Conservation (phyloP, 306 rosid species). For the Crataegus laevigata region DNA sequence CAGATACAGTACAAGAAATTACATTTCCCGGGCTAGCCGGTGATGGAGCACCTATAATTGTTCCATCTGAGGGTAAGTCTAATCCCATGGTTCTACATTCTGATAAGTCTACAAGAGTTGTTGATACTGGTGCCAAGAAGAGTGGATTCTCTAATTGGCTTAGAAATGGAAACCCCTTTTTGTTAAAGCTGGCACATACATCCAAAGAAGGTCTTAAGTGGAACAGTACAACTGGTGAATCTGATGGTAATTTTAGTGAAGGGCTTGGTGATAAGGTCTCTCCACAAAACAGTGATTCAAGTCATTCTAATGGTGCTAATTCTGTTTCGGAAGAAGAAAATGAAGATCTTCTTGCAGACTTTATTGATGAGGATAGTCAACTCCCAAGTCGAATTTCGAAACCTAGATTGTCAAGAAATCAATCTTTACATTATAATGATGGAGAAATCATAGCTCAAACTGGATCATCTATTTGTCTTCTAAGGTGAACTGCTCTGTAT, state of each 20-base stretch:
- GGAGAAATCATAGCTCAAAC: slow-evolving; percentile 74
- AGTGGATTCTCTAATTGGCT: slow-evolving; percentile 78
- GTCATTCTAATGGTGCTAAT: slow-evolving; percentile 48
- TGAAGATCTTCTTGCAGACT: slow-evolving; percentile 99
- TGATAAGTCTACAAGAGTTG: slow-evolving; percentile 37
- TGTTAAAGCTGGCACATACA: slow-evolving; percentile 37
- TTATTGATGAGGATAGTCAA: slow-evolving; percentile 98
- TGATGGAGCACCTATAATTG: slow-evolving; percentile 89
- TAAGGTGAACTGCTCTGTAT: slow-evolving; percentile 52
- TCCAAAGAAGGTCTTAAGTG: slow-evolving; percentile 48
- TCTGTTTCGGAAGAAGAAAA: slow-evolving; percentile 75
- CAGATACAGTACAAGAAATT: slow-evolving; percentile 66
- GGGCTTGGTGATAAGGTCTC: slow-evolving; percentile 45
- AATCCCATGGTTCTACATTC: slow-evolving; percentile 36
- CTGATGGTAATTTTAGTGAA: slow-evolving; percentile 46
- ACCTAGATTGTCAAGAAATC: slow-evolving; percentile 38
- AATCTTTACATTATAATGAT: slow-evolving; percentile 36
- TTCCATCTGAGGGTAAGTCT: slow-evolving; percentile 45
- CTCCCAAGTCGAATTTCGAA: slow-evolving; percentile 85
- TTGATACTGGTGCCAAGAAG: slow-evolving; percentile 38
- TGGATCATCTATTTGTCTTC: slow-evolving; percentile 85
- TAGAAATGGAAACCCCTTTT: slow-evolving; percentile 76
- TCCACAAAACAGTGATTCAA: slow-evolving; percentile 37
- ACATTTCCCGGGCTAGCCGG: slow-evolving; percentile 98
- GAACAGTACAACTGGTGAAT: slow-evolving; percentile 55